Evolutionary conservation across 1,284 basidiomycete species (phyloP), one percentile per base, ranked within the genome.

Genomic region (Dichomitus squalens): DNA sequence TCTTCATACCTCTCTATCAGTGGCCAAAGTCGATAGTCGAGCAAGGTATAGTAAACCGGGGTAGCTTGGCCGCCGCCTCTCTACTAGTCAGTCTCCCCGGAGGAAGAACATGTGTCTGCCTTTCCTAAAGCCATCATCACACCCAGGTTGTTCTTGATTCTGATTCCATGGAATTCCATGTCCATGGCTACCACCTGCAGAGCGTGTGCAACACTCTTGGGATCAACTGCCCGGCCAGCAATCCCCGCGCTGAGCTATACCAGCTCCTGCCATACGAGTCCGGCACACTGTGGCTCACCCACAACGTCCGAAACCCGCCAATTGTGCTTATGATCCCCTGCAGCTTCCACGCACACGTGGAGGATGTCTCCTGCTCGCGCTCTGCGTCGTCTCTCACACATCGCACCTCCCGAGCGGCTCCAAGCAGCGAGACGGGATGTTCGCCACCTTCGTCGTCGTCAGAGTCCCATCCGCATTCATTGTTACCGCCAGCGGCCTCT

Each of bases 251-350:
- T 55, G 74, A 80, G 57, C 60, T 79, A 9, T 76, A 80, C 63
- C 80, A 80, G 59, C 65, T 82, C 4, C 64, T 81, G 3, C 63
- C 81, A 3, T 79, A 80, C 50, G 75, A 80, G 60, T 68, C 69
- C 2, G 78, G 79, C 9, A 14, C 35, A 36, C 35, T 6, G 35
- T 36, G n/a, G 5, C 14, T 36, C 1, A 5, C 5, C 14, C 12
- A 9, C 4, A 14, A 14, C 35, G n/a, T 36, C 3, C n/a, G 9
- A 16, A 79, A 77, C n/a, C 9, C 76, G 77, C 79, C 80, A 52
- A 58, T 78, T 73, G 23, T 31, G 46, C 31, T 16, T n/a, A n/a
- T 16, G 4, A 12, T 9, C 23, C 16, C 43, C 25, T 1, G 23
- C n/a, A 63, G 63, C 34, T 61, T 61, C 27, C 40, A 58, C 21